Conservation (phyloP, 1,139 yeast genomes). For the Petasospora fabianii region DNA sequence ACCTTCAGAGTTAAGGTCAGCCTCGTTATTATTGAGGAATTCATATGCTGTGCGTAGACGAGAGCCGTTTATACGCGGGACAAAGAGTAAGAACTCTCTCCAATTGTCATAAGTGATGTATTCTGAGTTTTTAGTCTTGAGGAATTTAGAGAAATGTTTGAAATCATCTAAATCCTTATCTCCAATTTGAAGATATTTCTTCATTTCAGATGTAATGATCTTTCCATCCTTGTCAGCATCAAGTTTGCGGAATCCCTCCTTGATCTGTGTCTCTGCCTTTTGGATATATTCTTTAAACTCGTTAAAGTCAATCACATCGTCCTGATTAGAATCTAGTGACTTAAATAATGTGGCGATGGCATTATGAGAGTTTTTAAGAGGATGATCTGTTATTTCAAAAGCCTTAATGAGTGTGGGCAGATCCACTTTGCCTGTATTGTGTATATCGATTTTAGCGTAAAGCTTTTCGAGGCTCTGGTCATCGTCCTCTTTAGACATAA, state of each 20-base stretch:
- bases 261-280: slow-evolving; percentile 66
- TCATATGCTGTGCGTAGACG: slow-evolving; percentile 77
- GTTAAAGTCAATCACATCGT: slow-evolving; percentile 51
- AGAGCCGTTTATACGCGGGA: slow-evolving; percentile 72
- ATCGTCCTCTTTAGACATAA: too few relatives aligned
- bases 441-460: slow-evolving; percentile 48
- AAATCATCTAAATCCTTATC: slow-evolving; percentile 42
- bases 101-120: slow-evolving; percentile 82
- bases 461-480: slow-evolving; percentile 16
- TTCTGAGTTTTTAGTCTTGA: slow-evolving; percentile 40
- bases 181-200: slow-evolving; percentile 49
- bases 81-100: slow-evolving; percentile 72
- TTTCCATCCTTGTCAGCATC: slow-evolving; percentile 78
- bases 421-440: slow-evolving; percentile 53
- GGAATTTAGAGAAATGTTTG: slow-evolving; percentile 53
- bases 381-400: slow-evolving; percentile 52
- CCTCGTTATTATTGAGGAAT: slow-evolving; percentile 72
- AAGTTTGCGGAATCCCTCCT: slow-evolving; percentile 62
- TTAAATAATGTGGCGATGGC: slow-evolving; percentile 53
- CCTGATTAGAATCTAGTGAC: slow-evolving; percentile 56
- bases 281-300: slow-evolving; percentile 61
- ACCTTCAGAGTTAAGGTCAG: slow-evolving; percentile 85
- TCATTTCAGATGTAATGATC: slow-evolving; percentile 63
- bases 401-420: slow-evolving; percentile 54
- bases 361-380: slow-evolving; percentile 61